Evolutionary conservation across 2,329 filamentous ascomycete genomes (phyloP), one percentile per base, ranked within the genome.

Genomic region (Aspergillus intermedius): DNA sequence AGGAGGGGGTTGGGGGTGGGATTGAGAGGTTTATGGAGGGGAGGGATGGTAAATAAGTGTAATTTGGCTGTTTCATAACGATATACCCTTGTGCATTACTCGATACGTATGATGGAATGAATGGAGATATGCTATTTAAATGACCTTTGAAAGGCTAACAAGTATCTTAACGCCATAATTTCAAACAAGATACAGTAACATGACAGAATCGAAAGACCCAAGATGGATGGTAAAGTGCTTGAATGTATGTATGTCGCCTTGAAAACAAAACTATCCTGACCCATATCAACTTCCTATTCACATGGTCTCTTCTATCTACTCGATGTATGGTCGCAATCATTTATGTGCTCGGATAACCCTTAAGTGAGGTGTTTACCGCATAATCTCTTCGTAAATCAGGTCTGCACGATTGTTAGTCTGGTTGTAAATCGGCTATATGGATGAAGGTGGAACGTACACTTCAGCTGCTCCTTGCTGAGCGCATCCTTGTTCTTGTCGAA

Each of bases 401-500:
- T 76, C 82, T 84, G 21, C 2, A 21, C 22, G 45, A 62, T 44
- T 42, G 19, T 25, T 15, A 25, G 9, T 3, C 22, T 30, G 13
- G 22, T 34, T 44, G 32, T 34, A 15, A 42, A 57, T 66, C 58
- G 62, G 56, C 25, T 30, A 45, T 41, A 40, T 48, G 37, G 42
- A 34, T 22, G 34, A 30, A 15, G 15, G 13, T 19, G 40, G 42
- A 10, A 34, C 76, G 65, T 67, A 84, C 93, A 81, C 79, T 97
- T 97, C 70, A 98, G 74, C 74, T 98, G 90, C 75, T 98, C 93
- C 76, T 98, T 98, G 77, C 87, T 96, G 65, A 98, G 75, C 63
- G 86, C 93, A 71, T 98, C 93, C 83, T 98, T 98, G 79, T 97
- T 95, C 81, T 96, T 96, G 74, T 98, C 93, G 71, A 98, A 98